phyloP scores from a whole-genome alignment of 73 alveolate species.

The Paramecium sexaurelia region DNA sequence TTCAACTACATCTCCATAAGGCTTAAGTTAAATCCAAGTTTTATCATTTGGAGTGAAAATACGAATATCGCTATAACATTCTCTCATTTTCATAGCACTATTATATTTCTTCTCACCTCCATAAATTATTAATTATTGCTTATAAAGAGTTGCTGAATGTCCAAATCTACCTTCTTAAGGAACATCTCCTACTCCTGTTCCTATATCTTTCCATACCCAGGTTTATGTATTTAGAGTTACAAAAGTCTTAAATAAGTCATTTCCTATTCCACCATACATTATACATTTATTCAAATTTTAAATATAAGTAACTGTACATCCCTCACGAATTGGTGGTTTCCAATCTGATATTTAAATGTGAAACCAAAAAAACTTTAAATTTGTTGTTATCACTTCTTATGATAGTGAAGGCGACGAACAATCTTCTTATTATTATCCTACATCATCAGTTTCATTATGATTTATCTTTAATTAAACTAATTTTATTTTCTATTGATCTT shows the following conservation, averaged over 20 bases:
- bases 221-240: slow-evolving; percentile 36
- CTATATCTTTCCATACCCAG: slow-evolving; percentile 66
- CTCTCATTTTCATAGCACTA: slow-evolving; percentile 57
- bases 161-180: slow-evolving; percentile 66
- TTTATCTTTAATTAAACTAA: background rate
- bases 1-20: slow-evolving; percentile 66
- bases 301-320: slow-evolving; percentile 57
- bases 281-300: slow-evolving; percentile 27
- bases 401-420: background rate
- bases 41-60: slow-evolving; percentile 30
- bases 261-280: slow-evolving; percentile 68
- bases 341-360: slow-evolving; percentile 52
- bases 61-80: slow-evolving; percentile 60
- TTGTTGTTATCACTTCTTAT: slow-evolving; percentile 24
- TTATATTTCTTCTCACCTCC: slow-evolving; percentile 69
- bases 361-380: slow-evolving; percentile 66
- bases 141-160: slow-evolving; percentile 56
- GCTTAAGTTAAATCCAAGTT: slow-evolving; percentile 30
- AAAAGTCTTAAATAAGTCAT: slow-evolving; percentile 62
- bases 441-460: background rate
- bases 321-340: slow-evolving; percentile 67
- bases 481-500: background rate
- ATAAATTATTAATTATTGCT: slow-evolving; percentile 47
- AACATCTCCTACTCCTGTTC: slow-evolving; percentile 53
- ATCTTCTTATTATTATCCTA: background rate